Evolutionary conservation across 2,329 filamentous ascomycete genomes (phyloP).

Genomic region (Cryphonectria carpinicola): DNA sequence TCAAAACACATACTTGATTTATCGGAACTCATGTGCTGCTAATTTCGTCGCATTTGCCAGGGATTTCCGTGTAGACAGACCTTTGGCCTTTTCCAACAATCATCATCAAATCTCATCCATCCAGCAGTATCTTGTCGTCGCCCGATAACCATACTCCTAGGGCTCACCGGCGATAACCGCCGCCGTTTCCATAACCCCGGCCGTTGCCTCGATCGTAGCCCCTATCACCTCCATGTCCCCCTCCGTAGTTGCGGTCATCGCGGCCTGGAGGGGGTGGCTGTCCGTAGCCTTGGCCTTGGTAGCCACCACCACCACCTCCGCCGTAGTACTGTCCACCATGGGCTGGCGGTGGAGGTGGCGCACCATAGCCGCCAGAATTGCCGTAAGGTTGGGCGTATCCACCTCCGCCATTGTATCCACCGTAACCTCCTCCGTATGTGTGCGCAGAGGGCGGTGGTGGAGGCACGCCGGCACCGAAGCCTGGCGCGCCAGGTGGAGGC

Average conservation of each 20-base stretch:
- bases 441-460: conserved; percentile 51
- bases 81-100: background rate
- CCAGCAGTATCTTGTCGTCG: background rate
- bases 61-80: background rate
- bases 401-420: conserved; percentile 19
- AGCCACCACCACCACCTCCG: conserved; percentile 17
- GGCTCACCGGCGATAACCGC: conserved; percentile 26
- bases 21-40: background rate
- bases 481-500: conserved; percentile 49
- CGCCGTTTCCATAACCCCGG: conserved; percentile 23
- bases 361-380: conserved; percentile 22
- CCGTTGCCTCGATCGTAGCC: conserved; percentile 21
- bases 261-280: conserved; percentile 20
- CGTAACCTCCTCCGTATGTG: conserved; percentile 28
- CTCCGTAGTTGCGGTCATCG: conserved; percentile 24
- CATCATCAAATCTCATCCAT: background rate
- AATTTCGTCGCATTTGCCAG: background rate
- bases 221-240: conserved; percentile 23
- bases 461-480: conserved; percentile 48
- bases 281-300: conserved; percentile 24
- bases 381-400: conserved; percentile 27
- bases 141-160: background rate
- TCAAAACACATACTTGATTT: background rate
- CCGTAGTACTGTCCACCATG: conserved; percentile 22
- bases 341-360: conserved; percentile 21